Evolutionary conservation across 2,329 filamentous ascomycete species (phyloP).

Genomic region (Dothideomycetidae sp.): DNA sequence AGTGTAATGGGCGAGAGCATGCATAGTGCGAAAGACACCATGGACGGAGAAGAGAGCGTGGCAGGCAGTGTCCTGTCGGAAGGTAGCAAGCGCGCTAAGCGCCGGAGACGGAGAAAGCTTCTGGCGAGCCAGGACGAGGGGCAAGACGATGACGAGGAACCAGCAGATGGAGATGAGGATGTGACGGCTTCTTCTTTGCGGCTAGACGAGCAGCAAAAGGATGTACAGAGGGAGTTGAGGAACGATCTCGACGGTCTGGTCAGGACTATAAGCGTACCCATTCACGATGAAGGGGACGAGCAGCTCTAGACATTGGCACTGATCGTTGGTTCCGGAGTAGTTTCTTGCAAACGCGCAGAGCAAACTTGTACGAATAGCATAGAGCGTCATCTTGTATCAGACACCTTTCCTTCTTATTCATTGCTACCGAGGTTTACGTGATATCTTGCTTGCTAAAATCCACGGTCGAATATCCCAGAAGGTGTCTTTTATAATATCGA

Average conservation of each 20-base stretch:
- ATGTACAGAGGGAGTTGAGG: slow-evolving; percentile 4
- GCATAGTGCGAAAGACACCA: slow-evolving; percentile 17
- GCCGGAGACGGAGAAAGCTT: slow-evolving; percentile 14
- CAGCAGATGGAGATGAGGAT: slow-evolving; percentile 10
- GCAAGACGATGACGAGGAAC: slow-evolving; percentile 11
- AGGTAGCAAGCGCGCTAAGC: background rate
- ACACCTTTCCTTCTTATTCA: too few relatives aligned
- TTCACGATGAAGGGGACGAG: background rate
- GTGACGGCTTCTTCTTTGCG: slow-evolving; percentile 4
- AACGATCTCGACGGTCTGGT: slow-evolving; percentile 6
- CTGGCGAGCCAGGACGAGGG: slow-evolving; percentile 13
- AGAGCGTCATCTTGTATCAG: too few relatives aligned
- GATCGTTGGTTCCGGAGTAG: too few relatives aligned
- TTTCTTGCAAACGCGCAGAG: too few relatives aligned
- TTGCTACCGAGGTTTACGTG: background rate
- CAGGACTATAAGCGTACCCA: slow-evolving; percentile 4
- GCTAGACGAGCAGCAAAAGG: slow-evolving; percentile 3
- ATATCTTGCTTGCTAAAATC: slow-evolving; percentile 10
- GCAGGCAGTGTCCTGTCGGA: background rate
- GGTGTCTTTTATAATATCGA: slow-evolving; percentile 88
- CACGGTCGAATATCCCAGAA: slow-evolving; percentile 81
- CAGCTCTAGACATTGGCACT: too few relatives aligned
- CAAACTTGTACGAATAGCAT: too few relatives aligned
- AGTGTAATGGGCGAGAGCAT: slow-evolving; percentile 18
- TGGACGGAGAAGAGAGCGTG: slow-evolving; percentile 13